A percentile compares a stretch with the other conserved stretches of the same genome.
These are phyloP conservation scores for Phaeosphaeriaceae sp. DNA, from an alignment of 2,329 filamentous ascomycete species.

Conservation along the genomic window DNA sequence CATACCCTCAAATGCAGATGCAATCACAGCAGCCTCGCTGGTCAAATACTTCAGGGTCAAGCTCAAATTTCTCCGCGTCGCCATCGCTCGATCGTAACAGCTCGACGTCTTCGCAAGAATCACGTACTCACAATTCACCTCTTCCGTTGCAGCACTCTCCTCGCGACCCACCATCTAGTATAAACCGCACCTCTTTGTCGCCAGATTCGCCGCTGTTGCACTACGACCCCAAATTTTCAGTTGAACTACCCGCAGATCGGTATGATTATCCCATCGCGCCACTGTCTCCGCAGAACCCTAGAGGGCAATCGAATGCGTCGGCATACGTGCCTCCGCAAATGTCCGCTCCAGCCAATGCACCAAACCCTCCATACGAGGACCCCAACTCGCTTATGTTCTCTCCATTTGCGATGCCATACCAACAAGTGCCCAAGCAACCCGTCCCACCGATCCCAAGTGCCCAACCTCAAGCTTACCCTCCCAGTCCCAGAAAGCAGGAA, in stretches of 20 bases:
- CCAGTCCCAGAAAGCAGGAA: constrained; percentile 4
- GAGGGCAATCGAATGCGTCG: constrained; percentile 7
- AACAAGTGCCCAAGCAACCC: constrained; percentile 3
- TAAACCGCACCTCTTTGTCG: not conserved
- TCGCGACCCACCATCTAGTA: constrained; percentile 1
- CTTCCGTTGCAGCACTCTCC: constrained; percentile 5
- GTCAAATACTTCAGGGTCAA: constrained; percentile 32
- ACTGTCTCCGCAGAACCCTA: constrained; percentile 16
- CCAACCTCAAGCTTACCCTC: not conserved
- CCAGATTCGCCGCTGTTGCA: constrained; percentile 4
- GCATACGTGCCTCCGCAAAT: not conserved
- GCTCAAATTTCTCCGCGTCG: constrained; percentile 35
- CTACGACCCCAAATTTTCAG: constrained; percentile 1
- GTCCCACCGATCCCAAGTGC: not conserved
- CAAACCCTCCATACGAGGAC: not conserved
- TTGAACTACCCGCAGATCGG: constrained; percentile 4
- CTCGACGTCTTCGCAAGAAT: constrained; percentile 34
- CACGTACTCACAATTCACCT: constrained; percentile 14
- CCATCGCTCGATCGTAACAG: constrained; percentile 34
- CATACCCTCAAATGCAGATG: constrained; percentile 14
- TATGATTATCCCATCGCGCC: constrained; percentile 19
- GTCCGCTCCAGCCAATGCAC: not conserved
- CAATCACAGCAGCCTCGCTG: constrained; percentile 20
- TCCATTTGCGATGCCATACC: constrained; percentile 13
- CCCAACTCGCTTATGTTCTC: constrained; percentile 1